Percentiles rank a stretch among this genome's conserved stretches.
Conservation (phyloP, 805 yeast genomes). For the Zygotorulaspora danielsina region DNA sequence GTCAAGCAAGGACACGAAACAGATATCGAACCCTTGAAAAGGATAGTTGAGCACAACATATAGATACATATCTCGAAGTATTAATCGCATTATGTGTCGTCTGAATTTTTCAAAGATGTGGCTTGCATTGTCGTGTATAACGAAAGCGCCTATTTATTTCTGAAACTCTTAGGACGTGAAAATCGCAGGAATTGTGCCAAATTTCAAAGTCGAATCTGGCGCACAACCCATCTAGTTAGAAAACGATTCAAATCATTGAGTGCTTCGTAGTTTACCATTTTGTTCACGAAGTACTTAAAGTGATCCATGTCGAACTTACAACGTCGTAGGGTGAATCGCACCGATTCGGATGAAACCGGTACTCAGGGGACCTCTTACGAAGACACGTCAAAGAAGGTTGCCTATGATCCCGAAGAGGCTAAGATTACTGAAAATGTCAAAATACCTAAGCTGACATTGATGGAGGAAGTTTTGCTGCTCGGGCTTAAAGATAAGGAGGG, state of each 20-base stretch:
- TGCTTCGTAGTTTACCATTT: too few relatives aligned
- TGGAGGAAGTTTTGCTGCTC: constrained; percentile 93
- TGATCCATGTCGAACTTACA: constrained; percentile 66
- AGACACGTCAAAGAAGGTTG: constrained; percentile 57
- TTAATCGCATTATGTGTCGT: background rate
- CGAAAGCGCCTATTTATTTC: too few relatives aligned
- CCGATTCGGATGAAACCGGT: constrained; percentile 21
- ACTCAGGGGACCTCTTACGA: constrained; percentile 19
- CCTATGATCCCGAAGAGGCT: constrained; percentile 66
- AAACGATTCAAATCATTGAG: too few relatives aligned
- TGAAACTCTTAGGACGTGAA: too few relatives aligned
- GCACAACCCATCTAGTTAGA: too few relatives aligned
- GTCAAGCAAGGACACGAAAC: constrained; percentile 58
- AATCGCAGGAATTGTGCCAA: too few relatives aligned
- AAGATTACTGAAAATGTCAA: constrained; percentile 37
- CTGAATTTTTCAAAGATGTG: too few relatives aligned
- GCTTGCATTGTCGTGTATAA: too few relatives aligned
- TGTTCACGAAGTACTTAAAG: too few relatives aligned
- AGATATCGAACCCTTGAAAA: constrained; percentile 61
- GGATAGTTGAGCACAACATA: constrained; percentile 35
- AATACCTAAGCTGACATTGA: constrained; percentile 75
- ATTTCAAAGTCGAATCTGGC: too few relatives aligned
- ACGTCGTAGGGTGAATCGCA: constrained; percentile 67
- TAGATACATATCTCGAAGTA: background rate
- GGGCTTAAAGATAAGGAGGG: constrained; percentile 97